phyloP scores from a whole-genome alignment of 78 protist genomes.

The Dictyostelium discoideum region DNA sequence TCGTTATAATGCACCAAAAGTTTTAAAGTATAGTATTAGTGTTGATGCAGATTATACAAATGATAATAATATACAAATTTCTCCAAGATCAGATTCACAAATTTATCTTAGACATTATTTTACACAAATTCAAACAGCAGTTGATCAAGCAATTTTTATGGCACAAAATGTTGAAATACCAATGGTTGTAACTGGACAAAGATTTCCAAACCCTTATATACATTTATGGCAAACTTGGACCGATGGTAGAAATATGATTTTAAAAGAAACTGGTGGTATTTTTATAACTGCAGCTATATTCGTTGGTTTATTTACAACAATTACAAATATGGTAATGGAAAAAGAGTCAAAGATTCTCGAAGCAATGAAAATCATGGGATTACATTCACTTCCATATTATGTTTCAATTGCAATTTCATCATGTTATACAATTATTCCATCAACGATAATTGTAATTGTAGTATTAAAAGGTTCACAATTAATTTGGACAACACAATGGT shows the following conservation, averaged over 20 bases:
- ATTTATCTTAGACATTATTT: not conserved
- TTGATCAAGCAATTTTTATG: conserved; percentile 36
- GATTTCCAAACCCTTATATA: conserved; percentile 39
- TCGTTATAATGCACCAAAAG: not conserved
- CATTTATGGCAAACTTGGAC: conserved; percentile 20
- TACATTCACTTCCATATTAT: conserved; percentile 21
- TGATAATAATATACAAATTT: not conserved
- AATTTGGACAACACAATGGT: conserved; percentile 12
- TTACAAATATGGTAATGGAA: conserved; percentile 34
- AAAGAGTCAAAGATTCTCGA: conserved; percentile 29
- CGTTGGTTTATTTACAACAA: not conserved
- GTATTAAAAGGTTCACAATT: not conserved
- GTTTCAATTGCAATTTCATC: not conserved
- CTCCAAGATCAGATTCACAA: not conserved
- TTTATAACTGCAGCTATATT: conserved; percentile 25
- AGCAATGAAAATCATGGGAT: conserved; percentile 60
- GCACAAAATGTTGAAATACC: not conserved
- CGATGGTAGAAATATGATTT: not conserved
- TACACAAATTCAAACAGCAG: conserved; percentile 23
- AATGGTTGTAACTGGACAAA: not conserved
- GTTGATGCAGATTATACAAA: not conserved
- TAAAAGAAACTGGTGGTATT: conserved; percentile 11
- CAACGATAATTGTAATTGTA: not conserved
- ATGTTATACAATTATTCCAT: conserved; percentile 12
- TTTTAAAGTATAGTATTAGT: not conserved